Base-by-base conservation (phyloP, 2,329 filamentous ascomycete genomes). In the Orbilia oligospora region DNA sequence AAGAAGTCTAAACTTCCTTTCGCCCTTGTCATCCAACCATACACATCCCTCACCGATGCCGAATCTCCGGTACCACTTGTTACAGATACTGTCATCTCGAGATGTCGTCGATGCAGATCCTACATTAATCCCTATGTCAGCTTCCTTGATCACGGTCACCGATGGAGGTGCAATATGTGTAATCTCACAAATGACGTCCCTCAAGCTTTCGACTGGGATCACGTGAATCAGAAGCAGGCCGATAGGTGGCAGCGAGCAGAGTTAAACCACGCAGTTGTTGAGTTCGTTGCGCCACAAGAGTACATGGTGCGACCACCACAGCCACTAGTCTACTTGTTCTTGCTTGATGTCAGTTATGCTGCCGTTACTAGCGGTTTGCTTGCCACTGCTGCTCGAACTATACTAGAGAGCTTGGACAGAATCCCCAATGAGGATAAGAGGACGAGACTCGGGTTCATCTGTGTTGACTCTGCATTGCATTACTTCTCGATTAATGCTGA, bases 101-200 rank as follows among this genome's bases (percentile, higher is more conserved):
- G 96, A 83, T 99, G 96, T 87, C 90, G 96, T 85, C 91, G 96
- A 85, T 99, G 96, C 86, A 89, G 96, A 82, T 96, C 95, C 71
- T 98, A 98, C 85, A 98, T 98, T 87, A 98, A 98, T 84, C 94
- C 96, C 12, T 99, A 95, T 82, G 96, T 97, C 76, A 93, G 93
- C 56, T 99, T 99, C 86, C 87, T 99, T 79, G 96, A 99, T 83
- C 93, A 98, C 83, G 96, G 96, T 56, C 96, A 99, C 86, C 90
- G 96, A 83, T 99, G 96, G 96, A 91, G 95, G 83, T 99, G 96
- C 87, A 99, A 99, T 86, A 97, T 99, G 94, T 99, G 96, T 85
- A 98, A 97, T 85, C 88, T 99, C 81, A 97, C 94, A 82, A 99
- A 99, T 84, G 96, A 99, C 82, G 95, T 98, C 46, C 96, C 96